phyloP scores from a whole-genome alignment of 1,284 basidiomycete genomes.

The Erythrobasidium hasegawianum region DNA sequence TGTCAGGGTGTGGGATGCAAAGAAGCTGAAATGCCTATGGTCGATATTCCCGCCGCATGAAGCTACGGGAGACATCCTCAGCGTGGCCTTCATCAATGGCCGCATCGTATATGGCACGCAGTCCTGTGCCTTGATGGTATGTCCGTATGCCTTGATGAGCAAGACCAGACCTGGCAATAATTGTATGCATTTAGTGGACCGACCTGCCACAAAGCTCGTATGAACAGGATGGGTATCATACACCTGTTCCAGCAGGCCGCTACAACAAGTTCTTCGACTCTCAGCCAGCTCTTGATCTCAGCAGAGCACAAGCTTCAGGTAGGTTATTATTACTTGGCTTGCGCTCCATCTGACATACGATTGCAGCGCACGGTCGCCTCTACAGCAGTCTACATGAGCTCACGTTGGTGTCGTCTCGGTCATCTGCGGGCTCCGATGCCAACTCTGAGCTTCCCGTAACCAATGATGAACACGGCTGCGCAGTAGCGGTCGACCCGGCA shows the following conservation, averaged over 20 bases:
- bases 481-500: constrained; percentile 12
- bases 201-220: constrained; percentile 11
- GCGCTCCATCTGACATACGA: not conserved
- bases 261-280: constrained; percentile 44
- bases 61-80: constrained; percentile 86
- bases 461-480: constrained; percentile 19
- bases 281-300: constrained; percentile 37
- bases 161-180: constrained; percentile 77
- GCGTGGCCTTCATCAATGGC: constrained; percentile 66
- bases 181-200: constrained; percentile 57
- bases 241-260: constrained; percentile 24
- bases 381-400: constrained; percentile 28
- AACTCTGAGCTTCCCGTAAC: constrained; percentile 36
- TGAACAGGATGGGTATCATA: constrained; percentile 13
- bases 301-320: constrained; percentile 30
- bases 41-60: constrained; percentile 79
- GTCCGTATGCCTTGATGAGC: constrained; percentile 62
- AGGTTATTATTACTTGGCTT: not conserved
- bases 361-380: constrained; percentile 23
- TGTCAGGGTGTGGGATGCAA: constrained; percentile 75
- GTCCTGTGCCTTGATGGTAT: constrained; percentile 68
- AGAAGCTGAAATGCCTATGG: constrained; percentile 66
- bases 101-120: constrained; percentile 22
- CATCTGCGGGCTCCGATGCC: constrained; percentile 35
- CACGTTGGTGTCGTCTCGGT: constrained; percentile 34